Evolutionary conservation across 2,329 filamentous ascomycete species (phyloP).

Genomic region (Alternaria brassicicola): DNA sequence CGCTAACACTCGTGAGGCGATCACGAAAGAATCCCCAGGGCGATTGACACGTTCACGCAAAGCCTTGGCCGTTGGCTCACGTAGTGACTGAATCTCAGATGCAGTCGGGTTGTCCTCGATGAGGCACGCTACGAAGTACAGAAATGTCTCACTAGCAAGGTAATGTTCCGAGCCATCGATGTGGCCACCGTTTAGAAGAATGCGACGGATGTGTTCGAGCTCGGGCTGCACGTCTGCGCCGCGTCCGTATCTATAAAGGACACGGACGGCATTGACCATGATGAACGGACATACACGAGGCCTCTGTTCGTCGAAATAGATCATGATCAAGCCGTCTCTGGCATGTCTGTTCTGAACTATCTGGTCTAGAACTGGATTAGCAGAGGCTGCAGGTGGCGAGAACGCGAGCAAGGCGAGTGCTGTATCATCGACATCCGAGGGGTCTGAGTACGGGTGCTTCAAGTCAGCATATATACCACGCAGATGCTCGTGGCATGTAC

Average conservation of each 20-base stretch:
- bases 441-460: conserved; percentile 14
- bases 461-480: not conserved
- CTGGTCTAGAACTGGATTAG: conserved; percentile 13
- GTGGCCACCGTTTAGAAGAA: conserved; percentile 32
- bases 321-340: conserved; percentile 48
- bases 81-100: conserved; percentile 27
- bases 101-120: conserved; percentile 22
- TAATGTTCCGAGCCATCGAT: conserved; percentile 45
- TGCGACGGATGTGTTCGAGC: conserved; percentile 28
- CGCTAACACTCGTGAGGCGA: conserved; percentile 37
- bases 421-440: conserved; percentile 47
- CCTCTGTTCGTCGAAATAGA: conserved; percentile 38
- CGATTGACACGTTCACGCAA: conserved; percentile 33
- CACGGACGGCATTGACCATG: conserved; percentile 41
- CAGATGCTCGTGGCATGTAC: not conserved
- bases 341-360: conserved; percentile 48
- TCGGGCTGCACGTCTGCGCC: conserved; percentile 28
- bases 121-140: conserved; percentile 39
- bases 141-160: conserved; percentile 39
- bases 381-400: conserved; percentile 10
- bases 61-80: conserved; percentile 26
- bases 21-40: conserved; percentile 30
- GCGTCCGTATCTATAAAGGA: conserved; percentile 42
- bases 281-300: conserved; percentile 40
- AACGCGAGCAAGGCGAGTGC: conserved; percentile 38